Evolutionary conservation across 768 basidiomycete genomes (phyloP).

Genomic region (Hirschioporus abietinus): DNA sequence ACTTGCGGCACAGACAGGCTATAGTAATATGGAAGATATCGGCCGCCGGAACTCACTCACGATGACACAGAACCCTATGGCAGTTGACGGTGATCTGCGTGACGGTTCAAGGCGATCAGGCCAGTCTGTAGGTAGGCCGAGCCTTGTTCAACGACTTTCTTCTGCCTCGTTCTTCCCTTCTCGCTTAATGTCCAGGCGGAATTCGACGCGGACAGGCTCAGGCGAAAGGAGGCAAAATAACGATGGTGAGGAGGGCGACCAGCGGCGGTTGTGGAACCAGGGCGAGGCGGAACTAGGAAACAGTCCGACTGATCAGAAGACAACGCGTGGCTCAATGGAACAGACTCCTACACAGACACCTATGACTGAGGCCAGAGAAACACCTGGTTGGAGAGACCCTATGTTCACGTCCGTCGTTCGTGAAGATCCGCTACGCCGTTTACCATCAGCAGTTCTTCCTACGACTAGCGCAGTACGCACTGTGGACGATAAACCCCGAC

Average conservation of each 20-base stretch:
- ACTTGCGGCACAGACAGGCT: neutral
- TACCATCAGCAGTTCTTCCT: slow-evolving; percentile 8
- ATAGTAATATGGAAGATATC: neutral
- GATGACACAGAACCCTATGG: neutral
- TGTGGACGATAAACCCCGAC: slow-evolving; percentile 11
- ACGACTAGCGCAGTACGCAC: slow-evolving; percentile 8
- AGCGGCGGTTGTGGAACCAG: slow-evolving; percentile 27
- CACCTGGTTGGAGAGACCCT: slow-evolving; percentile 16
- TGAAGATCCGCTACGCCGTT: neutral
- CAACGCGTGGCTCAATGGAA: slow-evolving; percentile 2
- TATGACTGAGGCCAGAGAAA: slow-evolving; percentile 11
- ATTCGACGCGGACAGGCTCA: slow-evolving; percentile 3
- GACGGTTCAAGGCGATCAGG: slow-evolving; percentile 1
- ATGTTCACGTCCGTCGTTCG: slow-evolving; percentile 13
- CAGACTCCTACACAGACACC: slow-evolving; percentile 4
- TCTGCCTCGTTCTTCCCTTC: slow-evolving; percentile 33
- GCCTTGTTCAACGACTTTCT: slow-evolving; percentile 4
- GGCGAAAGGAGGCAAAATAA: neutral
- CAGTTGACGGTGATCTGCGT: neutral
- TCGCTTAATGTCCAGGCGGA: slow-evolving; percentile 24
- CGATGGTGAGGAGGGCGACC: slow-evolving; percentile 20
- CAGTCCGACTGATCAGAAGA: slow-evolving; percentile 9
- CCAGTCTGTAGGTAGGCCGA: neutral
- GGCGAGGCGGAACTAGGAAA: slow-evolving; percentile 26
- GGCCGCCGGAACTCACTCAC: neutral